Base-by-base conservation (phyloP, 2,329 filamentous ascomycete genomes). In the Stagonosporopsis rhizophila region DNA sequence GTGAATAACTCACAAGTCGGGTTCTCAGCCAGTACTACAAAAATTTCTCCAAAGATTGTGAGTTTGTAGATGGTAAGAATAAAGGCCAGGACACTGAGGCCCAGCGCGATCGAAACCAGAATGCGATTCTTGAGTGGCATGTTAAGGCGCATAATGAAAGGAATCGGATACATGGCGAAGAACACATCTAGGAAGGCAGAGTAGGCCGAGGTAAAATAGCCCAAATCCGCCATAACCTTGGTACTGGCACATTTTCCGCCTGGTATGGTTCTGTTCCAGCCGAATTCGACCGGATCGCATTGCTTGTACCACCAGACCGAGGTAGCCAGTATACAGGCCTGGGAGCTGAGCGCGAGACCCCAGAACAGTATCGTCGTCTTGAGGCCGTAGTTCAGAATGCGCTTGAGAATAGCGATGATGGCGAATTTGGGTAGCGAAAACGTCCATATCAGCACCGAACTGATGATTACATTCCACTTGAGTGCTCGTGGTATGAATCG, bases 171-270 rank as follows among this genome's bases (percentile, higher is more conserved):
- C 28, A 51, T 15, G 37, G 47, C 47, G 28, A 51, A 38, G 37
- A 28, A 51, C 37, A 51, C 47, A 51, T 51, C 40, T 51, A 51
- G 27, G 40, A 51, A 51, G 47, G 47, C 47, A 37, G 47, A 51
- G 39, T 51, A 51, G 30, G 47, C 47, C 15, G 39, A 51, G 22
- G 30, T 51, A 37, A 50, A 42, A 41, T 42, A 50, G 46, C 46
- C 46, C 27, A 50, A 50, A 35, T 50, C 46, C 41, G 46, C 41
- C 46, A 49, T 41, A 19, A 49, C 46, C 46, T 49, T 49, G 25
- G 46, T 49, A 49, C 46, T 41, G 46, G 46, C 46, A 49, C 25
- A 49, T 49, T 49, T 41, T 41, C 46, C 25, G 37, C 38, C 37
- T 15, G 46, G 35, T 40, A 41, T 49, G 25, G 46, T 49, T 49